Percentiles rank a stretch among this genome's conserved stretches.
Evolutionary conservation across 805 yeast species (phyloP).

Genomic region (Lipomyces chichibuensis): DNA sequence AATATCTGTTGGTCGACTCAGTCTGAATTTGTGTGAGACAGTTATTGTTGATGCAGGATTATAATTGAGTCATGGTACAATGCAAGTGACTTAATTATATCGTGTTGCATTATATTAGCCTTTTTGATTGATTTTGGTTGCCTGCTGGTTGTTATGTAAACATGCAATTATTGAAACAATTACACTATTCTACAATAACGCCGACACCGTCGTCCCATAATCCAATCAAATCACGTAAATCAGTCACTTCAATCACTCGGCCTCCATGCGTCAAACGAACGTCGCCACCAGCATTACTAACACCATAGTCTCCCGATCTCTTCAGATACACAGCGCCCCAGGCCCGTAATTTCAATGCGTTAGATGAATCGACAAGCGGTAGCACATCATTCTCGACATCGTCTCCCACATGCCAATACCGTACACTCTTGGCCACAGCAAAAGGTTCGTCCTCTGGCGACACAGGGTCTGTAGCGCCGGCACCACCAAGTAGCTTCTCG

Average conservation of each 20-base stretch:
- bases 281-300: not conserved
- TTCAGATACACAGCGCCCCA: conserved; percentile 21
- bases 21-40: no score
- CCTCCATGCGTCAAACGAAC: conserved; percentile 16
- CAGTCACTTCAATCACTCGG: conserved; percentile 13
- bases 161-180: not conserved
- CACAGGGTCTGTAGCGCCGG: not conserved
- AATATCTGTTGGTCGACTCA: no score
- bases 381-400: conserved; percentile 23
- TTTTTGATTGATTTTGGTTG: no score
- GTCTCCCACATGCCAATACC: conserved; percentile 33
- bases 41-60: no score
- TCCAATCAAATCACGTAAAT: conserved; percentile 16
- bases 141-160: conserved; percentile 21
- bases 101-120: no score
- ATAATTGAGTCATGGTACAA: no score
- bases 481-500: not conserved
- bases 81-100: no score
- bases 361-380: conserved; percentile 11
- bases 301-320: not conserved
- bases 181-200: conserved; percentile 6
- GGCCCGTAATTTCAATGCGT: not conserved
- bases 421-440: not conserved
- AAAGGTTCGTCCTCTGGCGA: conserved; percentile 5
- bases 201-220: conserved; percentile 20